Evolutionary conservation across 148 eudicot species (phyloP).

Genomic region (Chenopodium album): DNA sequence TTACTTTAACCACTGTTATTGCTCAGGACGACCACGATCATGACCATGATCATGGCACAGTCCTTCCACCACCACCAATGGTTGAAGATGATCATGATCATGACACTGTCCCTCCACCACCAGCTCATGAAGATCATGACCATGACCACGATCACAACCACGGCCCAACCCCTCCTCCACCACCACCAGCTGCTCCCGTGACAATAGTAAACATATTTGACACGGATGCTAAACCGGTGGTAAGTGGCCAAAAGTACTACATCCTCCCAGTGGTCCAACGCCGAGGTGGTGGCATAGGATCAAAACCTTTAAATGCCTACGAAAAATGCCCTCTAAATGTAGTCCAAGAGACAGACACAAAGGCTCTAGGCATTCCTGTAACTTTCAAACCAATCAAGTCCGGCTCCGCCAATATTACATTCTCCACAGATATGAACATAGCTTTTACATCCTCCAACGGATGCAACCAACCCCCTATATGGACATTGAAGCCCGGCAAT

Average conservation of each 20-base stretch:
- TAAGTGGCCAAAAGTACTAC: constrained; percentile 16
- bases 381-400: constrained; percentile 22
- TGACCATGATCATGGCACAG: neutral
- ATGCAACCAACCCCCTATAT: neutral
- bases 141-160: neutral
- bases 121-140: no score
- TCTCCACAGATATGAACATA: constrained; percentile 38
- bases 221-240: neutral
- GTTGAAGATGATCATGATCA: neutral
- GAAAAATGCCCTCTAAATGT: constrained; percentile 42
- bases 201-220: neutral
- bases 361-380: constrained; percentile 28
- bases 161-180: neutral
- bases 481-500: constrained; percentile 31
- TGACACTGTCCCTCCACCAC: neutral
- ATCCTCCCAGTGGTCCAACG: constrained; percentile 23
- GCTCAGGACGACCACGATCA: neutral
- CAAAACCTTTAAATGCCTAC: constrained; percentile 15
- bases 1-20: neutral
- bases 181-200: neutral
- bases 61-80: neutral
- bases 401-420: constrained; percentile 17
- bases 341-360: constrained; percentile 26
- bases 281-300: constrained; percentile 34
- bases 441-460: constrained; percentile 1